Base-by-base conservation (phyloP, 768 basidiomycete genomes). In the Termitomyces sp. region DNA sequence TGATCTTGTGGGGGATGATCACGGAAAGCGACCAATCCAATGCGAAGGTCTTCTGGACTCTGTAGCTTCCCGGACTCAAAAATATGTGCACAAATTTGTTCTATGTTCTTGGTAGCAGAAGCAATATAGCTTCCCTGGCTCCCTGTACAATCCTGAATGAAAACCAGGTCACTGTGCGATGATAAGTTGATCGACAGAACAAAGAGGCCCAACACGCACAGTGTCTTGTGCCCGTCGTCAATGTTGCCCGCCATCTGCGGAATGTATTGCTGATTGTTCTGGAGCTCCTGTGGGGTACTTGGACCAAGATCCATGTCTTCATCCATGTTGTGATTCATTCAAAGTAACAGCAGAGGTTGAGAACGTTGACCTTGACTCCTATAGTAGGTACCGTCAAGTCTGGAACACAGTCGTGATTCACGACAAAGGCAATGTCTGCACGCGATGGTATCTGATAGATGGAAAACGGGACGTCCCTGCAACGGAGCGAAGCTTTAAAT, bases 1-100 rank as follows among this genome's bases (percentile, higher is more conserved):
- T 91, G 92, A 67, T 98, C 95, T 74, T 98, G 95, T 15, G 95
- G 95, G 23, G 95, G 95, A 66, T 98, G 93, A 74, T 98, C 95
- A 57, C 96, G 84, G 73, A 95, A 98, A 39, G 94, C 94, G 60
- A 98, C 79, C 47, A 98, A 81, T 55, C 95, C 97, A 38, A 98
- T 85, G 58, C 93, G 84, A 20, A 96, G 82, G 69, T 97, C 95
- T 64, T 96, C 94, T 42, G 76, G 81, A 52, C 82, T 76, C 66
- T 89, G 87, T n/a, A 98, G 82, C 64, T 89, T 90, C 39, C 94
- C 94, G 22, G 93, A 94, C 72, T 94, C 89, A 72, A 91, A 91
- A 60, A 98, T 98, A 73, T 91, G 87, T 44, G 88, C 89, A 67
- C 91, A 95, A 66, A 98, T 98, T 67, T 90, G 83, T 66, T 94